Percentiles rank a stretch among this genome's conserved stretches.
These are phyloP conservation scores for Solanum sejunctum DNA, from an alignment of 257 asterid genomes.

Conservation along the genomic window DNA sequence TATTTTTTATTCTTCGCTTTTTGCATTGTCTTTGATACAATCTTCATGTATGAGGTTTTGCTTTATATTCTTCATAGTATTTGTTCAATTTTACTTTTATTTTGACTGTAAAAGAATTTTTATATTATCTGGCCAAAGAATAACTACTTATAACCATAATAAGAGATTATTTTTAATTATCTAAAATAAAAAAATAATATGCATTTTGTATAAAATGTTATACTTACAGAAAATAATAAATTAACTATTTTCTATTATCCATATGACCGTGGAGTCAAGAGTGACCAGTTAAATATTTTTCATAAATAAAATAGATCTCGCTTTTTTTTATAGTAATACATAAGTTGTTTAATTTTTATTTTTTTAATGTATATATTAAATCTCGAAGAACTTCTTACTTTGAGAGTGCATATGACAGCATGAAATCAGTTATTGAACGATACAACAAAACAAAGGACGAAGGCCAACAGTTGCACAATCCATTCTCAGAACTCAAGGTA, in stretches of 20 bases:
- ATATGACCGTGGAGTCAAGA: not conserved
- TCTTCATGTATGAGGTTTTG: not conserved
- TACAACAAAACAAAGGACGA: slow-evolving; percentile 25
- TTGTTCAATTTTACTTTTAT: not conserved
- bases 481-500: slow-evolving; percentile 26
- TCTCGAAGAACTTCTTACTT: not conserved
- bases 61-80: not conserved
- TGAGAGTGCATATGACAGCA: slow-evolving; percentile 4
- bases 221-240: not conserved
- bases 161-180: not conserved
- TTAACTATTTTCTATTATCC: not conserved
- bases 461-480: slow-evolving; percentile 12
- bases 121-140: not conserved
- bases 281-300: not conserved
- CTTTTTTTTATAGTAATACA: too few relatives aligned
- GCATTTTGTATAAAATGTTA: not conserved
- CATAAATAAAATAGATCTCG: not conserved
- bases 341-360: too few relatives aligned
- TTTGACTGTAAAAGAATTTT: not conserved
- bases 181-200: not conserved
- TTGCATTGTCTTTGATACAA: not conserved
- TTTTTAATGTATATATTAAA: not conserved
- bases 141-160: not conserved
- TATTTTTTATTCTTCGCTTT: not conserved
- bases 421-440: slow-evolving; percentile 22